These are phyloP conservation scores for Debaryomyces fabryi DNA, from an alignment of 1,139 yeast species.

Conservation along the genomic window DNA sequence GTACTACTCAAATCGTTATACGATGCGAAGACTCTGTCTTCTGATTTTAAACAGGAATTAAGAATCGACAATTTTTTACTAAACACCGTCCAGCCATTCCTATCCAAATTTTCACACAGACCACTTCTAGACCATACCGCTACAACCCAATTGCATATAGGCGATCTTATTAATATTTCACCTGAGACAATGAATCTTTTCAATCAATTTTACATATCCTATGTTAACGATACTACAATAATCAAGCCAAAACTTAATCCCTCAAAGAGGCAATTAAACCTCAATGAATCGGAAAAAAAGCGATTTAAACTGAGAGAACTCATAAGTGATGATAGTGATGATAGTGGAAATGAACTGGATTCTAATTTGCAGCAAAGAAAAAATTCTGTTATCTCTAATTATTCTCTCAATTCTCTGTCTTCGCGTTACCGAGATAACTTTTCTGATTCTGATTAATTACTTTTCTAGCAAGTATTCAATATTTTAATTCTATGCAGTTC, in stretches of 20 bases:
- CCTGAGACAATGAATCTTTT: constrained; percentile 15
- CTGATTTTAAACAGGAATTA: constrained; percentile 9
- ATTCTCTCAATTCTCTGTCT: neutral
- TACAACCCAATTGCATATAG: neutral
- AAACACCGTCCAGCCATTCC: constrained; percentile 14
- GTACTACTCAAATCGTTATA: neutral
- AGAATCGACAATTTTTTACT: constrained; percentile 12
- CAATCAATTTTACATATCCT: constrained; percentile 18
- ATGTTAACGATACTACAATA: constrained; percentile 17
- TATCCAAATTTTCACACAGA: constrained; percentile 3
- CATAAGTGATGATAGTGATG: neutral
- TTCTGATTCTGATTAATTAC: constrained; percentile 9
- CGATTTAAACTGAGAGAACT: constrained; percentile 13
- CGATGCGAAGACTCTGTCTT: neutral
- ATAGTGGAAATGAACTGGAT: constrained; percentile 5
- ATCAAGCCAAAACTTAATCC: constrained; percentile 6
- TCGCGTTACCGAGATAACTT: constrained; percentile 8
- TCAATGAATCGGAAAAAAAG: constrained; percentile 6
- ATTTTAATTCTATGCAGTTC: neutral
- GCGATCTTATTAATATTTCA: constrained; percentile 6
- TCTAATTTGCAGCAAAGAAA: neutral
- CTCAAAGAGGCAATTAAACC: neutral
- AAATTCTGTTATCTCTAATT: neutral
- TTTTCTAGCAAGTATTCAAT: neutral
- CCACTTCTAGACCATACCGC: neutral